A percentile compares a stretch with the other conserved stretches of the same genome.
Conservation (phyloP, 495 filamentous ascomycete genomes). For the Talaromyces stipitatus region DNA sequence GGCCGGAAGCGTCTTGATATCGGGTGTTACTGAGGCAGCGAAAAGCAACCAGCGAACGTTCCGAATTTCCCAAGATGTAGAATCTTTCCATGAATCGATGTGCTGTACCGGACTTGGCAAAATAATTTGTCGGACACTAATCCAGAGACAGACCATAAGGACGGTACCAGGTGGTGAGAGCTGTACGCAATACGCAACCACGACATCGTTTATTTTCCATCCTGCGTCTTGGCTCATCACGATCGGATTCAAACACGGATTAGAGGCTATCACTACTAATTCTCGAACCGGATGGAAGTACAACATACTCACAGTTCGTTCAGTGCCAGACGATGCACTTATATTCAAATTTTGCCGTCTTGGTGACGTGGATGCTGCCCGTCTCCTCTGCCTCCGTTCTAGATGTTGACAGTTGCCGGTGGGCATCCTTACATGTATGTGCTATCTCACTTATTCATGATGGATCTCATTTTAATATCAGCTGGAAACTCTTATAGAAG, state of each 20-base stretch:
- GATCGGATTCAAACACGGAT: conserved; percentile 2
- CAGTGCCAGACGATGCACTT: background rate
- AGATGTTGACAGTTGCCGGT: background rate
- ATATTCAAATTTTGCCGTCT: conserved; percentile 1
- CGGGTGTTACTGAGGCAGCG: background rate
- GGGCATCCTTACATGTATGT: background rate
- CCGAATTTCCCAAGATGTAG: background rate
- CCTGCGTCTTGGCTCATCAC: conserved; percentile 1
- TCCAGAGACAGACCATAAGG: background rate
- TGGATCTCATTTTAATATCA: background rate
- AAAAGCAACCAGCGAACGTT: background rate
- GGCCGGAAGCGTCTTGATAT: background rate
- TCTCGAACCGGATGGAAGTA: background rate
- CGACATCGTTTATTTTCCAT: conserved; percentile 3
- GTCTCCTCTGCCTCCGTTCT: conserved; percentile 1
- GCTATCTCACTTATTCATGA: background rate
- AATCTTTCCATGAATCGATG: background rate
- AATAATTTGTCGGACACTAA: background rate
- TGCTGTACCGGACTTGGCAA: background rate
- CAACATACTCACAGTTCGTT: background rate
- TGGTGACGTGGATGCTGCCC: background rate
- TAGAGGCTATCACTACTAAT: background rate
- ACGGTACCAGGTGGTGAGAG: background rate
- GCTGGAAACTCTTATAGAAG: too few species aligned
- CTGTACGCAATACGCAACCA: background rate